phyloP scores from a whole-genome alignment of 31 red algal species.

The Odonthalia washingtoniensis region DNA sequence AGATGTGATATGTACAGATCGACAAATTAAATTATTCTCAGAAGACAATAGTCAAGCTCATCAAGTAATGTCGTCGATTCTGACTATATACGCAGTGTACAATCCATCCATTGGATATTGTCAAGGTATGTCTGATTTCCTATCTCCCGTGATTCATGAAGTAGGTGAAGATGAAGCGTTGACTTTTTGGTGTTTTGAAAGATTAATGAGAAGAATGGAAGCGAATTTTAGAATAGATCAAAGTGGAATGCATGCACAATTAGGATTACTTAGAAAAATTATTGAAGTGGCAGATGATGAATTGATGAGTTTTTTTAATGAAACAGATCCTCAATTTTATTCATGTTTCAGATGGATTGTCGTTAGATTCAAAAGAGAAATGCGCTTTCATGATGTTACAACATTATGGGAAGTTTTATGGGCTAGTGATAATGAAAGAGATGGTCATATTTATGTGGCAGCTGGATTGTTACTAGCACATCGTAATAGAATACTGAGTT shows the following conservation, averaged over 20 bases:
- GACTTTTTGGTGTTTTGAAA: slow-evolving; percentile 74
- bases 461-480: slow-evolving; percentile 83
- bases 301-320: slow-evolving; percentile 56
- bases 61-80: slow-evolving; percentile 52
- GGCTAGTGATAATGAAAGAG: slow-evolving; percentile 59
- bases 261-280: slow-evolving; percentile 53
- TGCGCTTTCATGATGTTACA: slow-evolving; percentile 59
- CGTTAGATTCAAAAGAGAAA: slow-evolving; percentile 87
- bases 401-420: slow-evolving; percentile 90
- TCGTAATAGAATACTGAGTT: slow-evolving; percentile 52
- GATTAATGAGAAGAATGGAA: slow-evolving; percentile 74
- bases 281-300: slow-evolving; percentile 55
- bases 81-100: slow-evolving; percentile 75
- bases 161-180: slow-evolving; percentile 72
- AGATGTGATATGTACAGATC: slow-evolving; percentile 90
- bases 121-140: slow-evolving; percentile 91
- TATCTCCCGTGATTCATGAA: slow-evolving; percentile 70
- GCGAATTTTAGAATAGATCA: slow-evolving; percentile 82
- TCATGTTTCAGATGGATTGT: slow-evolving; percentile 85
- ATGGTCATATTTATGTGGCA: slow-evolving; percentile 81
- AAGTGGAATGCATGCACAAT: slow-evolving; percentile 70
- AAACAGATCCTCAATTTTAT: slow-evolving; percentile 76
- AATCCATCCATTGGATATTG: slow-evolving; percentile 81
- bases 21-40: slow-evolving; percentile 57
- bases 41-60: slow-evolving; percentile 53